Conservation (phyloP, 371 early-diverging fungal genomes). For the Gilbertella persicaria region DNA sequence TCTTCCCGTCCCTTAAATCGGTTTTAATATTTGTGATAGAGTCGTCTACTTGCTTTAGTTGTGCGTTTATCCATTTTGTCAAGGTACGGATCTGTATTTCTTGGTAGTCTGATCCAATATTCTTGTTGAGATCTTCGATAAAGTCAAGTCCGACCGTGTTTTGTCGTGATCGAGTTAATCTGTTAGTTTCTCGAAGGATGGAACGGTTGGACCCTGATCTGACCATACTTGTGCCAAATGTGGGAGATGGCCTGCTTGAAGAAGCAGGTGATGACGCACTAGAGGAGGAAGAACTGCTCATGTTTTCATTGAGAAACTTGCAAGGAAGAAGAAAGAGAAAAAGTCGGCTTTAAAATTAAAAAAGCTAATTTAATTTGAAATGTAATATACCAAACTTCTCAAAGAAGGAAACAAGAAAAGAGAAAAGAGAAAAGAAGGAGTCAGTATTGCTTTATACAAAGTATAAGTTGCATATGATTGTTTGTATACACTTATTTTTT, state of each 20-base stretch:
- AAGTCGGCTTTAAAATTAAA: not conserved
- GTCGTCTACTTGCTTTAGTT: conserved; percentile 56
- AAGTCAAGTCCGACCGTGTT: conserved; percentile 23
- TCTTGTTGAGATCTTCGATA: conserved; percentile 37
- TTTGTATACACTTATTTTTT: not conserved
- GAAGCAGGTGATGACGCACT: conserved; percentile 26
- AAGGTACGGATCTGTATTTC: conserved; percentile 78
- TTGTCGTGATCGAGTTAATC: conserved; percentile 21
- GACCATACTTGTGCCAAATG: conserved; percentile 16
- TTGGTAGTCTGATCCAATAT: conserved; percentile 50
- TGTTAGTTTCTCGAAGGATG: conserved; percentile 18
- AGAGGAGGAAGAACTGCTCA: conserved; percentile 27
- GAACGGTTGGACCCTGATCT: conserved; percentile 25
- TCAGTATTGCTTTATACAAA: not conserved
- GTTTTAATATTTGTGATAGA: conserved; percentile 48
- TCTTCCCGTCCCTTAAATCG: conserved; percentile 68
- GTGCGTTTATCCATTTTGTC: conserved; percentile 82
- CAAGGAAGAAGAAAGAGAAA: not conserved
- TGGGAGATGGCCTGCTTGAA: conserved; percentile 15
- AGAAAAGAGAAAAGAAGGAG: not conserved
- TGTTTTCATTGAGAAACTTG: conserved; percentile 16
- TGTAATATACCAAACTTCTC: not conserved
- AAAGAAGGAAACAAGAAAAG: not conserved
- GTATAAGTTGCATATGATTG: too few species aligned
- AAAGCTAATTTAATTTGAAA: not conserved